These are phyloP conservation scores for Lentinus brumalis DNA, from an alignment of 768 basidiomycete genomes.

Conservation along the genomic window DNA sequence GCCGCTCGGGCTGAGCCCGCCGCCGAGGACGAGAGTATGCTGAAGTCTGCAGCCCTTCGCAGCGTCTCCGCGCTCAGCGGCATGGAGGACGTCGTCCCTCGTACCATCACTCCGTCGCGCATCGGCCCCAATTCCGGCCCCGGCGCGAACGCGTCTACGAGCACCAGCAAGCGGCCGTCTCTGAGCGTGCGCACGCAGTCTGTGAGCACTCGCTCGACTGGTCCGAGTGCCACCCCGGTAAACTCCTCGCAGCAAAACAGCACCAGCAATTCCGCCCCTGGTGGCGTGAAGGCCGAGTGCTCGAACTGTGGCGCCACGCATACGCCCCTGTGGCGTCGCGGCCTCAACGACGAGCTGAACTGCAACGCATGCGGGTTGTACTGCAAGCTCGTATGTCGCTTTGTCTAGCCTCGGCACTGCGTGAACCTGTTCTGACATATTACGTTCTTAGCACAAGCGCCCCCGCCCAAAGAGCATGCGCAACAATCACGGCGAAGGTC, in stretches of 20 bases:
- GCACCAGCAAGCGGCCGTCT: conserved; percentile 49
- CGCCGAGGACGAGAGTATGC: conserved; percentile 31
- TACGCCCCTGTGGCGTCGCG: conserved; percentile 85
- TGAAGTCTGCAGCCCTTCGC: conserved; percentile 32
- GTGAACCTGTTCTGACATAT: conserved; percentile 6
- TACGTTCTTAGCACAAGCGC: conserved; percentile 67
- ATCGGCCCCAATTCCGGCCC: conserved; percentile 56
- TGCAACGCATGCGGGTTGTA: conserved; percentile 90
- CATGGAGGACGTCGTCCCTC: conserved; percentile 45
- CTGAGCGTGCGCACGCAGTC: conserved; percentile 62
- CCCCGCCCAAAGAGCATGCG: conserved; percentile 89
- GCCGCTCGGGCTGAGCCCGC: conserved; percentile 28
- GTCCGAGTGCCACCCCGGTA: conserved; percentile 67
- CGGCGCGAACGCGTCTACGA: conserved; percentile 36
- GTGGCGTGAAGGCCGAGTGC: conserved; percentile 78
- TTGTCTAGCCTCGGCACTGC: conserved; percentile 6
- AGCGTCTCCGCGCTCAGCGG: conserved; percentile 41
- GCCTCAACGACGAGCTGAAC: conserved; percentile 85
- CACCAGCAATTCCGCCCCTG: conserved; percentile 46
- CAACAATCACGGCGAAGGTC: conserved; percentile 70
- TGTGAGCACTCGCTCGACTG: conserved; percentile 51
- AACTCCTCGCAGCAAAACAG: conserved; percentile 33
- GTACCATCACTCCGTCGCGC: conserved; percentile 61
- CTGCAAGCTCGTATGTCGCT: conserved; percentile 63
- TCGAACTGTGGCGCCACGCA: conserved; percentile 89